These are phyloP conservation scores for Tulasnella sp. DNA, from an alignment of 768 basidiomycete genomes.

Conservation along the genomic window DNA sequence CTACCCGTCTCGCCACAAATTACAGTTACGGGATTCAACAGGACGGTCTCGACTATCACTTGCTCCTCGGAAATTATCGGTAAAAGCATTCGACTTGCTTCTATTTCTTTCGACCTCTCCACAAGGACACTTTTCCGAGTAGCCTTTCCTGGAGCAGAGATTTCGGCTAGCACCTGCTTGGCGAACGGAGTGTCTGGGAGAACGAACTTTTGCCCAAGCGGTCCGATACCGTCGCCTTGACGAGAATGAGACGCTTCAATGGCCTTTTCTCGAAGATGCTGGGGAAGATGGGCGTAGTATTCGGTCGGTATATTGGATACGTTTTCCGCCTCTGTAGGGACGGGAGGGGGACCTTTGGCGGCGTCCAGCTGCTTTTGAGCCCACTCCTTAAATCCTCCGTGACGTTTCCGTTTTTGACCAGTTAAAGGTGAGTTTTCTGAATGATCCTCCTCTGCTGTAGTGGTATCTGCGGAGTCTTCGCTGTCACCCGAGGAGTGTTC, in stretches of 20 bases:
- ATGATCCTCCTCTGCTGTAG: slow-evolving; percentile 35
- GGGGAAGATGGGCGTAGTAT: slow-evolving; percentile 33
- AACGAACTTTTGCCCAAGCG: slow-evolving; percentile 71
- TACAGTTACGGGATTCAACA: slow-evolving; percentile 83
- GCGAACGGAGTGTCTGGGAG: slow-evolving; percentile 71
- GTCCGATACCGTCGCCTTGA: slow-evolving; percentile 65
- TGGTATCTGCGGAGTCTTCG: not conserved
- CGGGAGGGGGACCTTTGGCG: slow-evolving; percentile 45
- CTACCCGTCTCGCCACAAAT: slow-evolving; percentile 96
- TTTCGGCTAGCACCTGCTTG: slow-evolving; percentile 46
- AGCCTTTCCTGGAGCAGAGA: slow-evolving; percentile 27
- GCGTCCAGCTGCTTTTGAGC: slow-evolving; percentile 73
- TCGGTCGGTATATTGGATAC: slow-evolving; percentile 32
- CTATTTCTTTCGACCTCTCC: slow-evolving; percentile 67
- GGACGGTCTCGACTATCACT: slow-evolving; percentile 86
- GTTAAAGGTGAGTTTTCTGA: slow-evolving; percentile 40
- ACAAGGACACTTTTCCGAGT: slow-evolving; percentile 50
- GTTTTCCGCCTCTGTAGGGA: not conserved
- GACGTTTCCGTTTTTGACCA: slow-evolving; percentile 44
- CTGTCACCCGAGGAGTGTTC: not conserved
- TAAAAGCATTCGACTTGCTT: slow-evolving; percentile 74
- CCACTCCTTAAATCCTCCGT: slow-evolving; percentile 82
- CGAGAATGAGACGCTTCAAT: slow-evolving; percentile 37
- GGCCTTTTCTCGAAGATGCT: slow-evolving; percentile 38
- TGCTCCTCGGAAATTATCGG: slow-evolving; percentile 90